These are phyloP conservation scores for Colletotrichum musae DNA, from an alignment of 2,329 filamentous ascomycete species.

Conservation along the genomic window DNA sequence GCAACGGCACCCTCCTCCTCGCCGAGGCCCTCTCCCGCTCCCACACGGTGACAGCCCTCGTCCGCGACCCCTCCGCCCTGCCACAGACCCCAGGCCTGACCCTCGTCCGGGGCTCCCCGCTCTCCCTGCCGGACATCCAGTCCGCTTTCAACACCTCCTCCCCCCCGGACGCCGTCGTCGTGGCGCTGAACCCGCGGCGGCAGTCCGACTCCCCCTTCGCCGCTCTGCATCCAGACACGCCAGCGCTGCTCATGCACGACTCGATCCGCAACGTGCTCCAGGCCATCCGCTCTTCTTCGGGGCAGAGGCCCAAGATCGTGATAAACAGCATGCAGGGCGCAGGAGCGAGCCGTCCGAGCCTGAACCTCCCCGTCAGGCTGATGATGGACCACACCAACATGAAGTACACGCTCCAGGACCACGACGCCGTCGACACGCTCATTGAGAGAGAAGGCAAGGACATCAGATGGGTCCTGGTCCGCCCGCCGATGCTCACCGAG, in stretches of 20 bases:
- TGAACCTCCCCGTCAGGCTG: conserved; percentile 57
- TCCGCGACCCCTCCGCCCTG: conserved; percentile 56
- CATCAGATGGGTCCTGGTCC: conserved; percentile 59
- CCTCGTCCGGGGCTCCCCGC: conserved; percentile 55
- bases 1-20: conserved; percentile 61
- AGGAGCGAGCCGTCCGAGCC: conserved; percentile 58
- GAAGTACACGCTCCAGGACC: conserved; percentile 61
- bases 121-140: conserved; percentile 53
- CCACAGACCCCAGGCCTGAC: conserved; percentile 51
- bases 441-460: conserved; percentile 44
- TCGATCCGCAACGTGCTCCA: conserved; percentile 54
- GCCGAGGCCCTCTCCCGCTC: conserved; percentile 54
- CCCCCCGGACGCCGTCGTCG: conserved; percentile 56
- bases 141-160: conserved; percentile 49
- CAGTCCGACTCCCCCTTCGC: conserved; percentile 64
- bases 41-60: conserved; percentile 62
- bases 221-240: conserved; percentile 50
- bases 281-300: conserved; percentile 54
- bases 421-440: conserved; percentile 61
- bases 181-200: conserved; percentile 64
- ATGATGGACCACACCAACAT: conserved; percentile 64
- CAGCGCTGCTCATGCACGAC: conserved; percentile 62
- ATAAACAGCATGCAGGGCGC: conserved; percentile 66
- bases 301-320: conserved; percentile 56
- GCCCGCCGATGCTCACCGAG: conserved; percentile 59